These are phyloP conservation scores for Corrigiola litoralis DNA, from an alignment of 179 eudicot genomes.

Conservation along the genomic window DNA sequence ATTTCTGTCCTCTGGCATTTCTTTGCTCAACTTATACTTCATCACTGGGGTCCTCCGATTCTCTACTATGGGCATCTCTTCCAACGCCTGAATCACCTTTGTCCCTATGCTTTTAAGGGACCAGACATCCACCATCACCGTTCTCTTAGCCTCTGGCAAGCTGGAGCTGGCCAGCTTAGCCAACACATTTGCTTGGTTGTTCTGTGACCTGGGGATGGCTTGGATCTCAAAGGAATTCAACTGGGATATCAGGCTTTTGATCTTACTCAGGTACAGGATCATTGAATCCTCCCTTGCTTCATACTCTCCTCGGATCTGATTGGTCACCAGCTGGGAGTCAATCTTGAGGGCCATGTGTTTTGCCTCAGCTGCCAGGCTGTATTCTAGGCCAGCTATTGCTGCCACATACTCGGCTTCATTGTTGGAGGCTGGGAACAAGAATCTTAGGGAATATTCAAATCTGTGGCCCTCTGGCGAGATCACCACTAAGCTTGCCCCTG, in stretches of 20 bases:
- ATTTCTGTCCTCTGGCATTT: too few species aligned
- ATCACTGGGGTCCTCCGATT: background rate
- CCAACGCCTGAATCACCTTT: background rate
- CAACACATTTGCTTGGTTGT: background rate
- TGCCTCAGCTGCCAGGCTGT: background rate
- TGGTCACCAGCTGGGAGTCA: background rate
- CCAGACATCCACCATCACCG: background rate
- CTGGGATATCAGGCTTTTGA: background rate
- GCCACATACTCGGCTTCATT: background rate
- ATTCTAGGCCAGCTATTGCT: background rate
- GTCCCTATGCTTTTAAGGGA: background rate
- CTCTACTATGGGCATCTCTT: too few species aligned
- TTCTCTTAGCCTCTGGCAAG: background rate
- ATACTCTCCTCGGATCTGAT: background rate
- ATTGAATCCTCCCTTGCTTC: background rate
- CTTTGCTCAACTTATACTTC: background rate
- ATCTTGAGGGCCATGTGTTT: background rate
- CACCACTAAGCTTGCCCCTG: too few species aligned
- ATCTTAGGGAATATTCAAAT: background rate
- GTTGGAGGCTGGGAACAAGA: background rate
- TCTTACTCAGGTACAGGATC: background rate
- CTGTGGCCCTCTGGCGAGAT: too few species aligned
- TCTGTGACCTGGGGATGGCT: background rate
- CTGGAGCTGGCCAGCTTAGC: background rate
- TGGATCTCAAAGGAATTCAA: background rate